phyloP scores from a whole-genome alignment of 306 rosid genomes.

The Carpinus viminea region DNA sequence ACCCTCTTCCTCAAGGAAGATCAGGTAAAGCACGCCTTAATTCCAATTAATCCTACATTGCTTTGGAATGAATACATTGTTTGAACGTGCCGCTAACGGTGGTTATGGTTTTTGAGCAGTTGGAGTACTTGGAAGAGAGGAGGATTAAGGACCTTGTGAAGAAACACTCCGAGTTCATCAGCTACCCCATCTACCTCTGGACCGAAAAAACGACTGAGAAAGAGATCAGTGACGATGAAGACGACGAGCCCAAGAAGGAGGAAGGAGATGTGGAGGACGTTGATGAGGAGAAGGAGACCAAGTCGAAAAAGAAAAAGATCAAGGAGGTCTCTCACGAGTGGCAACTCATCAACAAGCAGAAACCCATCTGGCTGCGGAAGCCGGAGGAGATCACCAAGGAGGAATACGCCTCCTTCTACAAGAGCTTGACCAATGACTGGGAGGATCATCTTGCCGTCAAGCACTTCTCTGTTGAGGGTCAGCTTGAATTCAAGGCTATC shows the following conservation, averaged over 20 bases:
- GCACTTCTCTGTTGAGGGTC: constrained; percentile 40
- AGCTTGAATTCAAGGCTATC: constrained; percentile 35
- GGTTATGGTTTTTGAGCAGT: background rate
- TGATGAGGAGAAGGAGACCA: constrained; percentile 31
- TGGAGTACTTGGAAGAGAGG: constrained; percentile 41
- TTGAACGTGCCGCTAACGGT: background rate
- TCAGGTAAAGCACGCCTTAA: constrained; percentile 10
- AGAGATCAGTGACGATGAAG: constrained; percentile 35
- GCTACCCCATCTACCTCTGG: constrained; percentile 34
- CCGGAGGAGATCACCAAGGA: constrained; percentile 32
- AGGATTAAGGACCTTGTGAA: constrained; percentile 38
- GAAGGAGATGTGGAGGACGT: constrained; percentile 35
- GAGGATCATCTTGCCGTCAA: constrained; percentile 33
- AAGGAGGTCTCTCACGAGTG: constrained; percentile 35
- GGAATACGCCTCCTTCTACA: constrained; percentile 36
- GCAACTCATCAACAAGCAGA: constrained; percentile 37
- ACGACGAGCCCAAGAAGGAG: constrained; percentile 25
- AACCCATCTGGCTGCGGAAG: constrained; percentile 39
- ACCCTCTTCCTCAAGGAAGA: constrained; percentile 38
- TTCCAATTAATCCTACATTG: no score
- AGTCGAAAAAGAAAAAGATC: constrained; percentile 31
- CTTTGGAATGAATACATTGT: no score
- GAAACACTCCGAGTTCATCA: constrained; percentile 40
- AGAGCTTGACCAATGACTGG: constrained; percentile 40
- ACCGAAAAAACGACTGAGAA: constrained; percentile 31